phyloP scores from a whole-genome alignment of 1,284 basidiomycete species.

The Irpex lacteus region DNA sequence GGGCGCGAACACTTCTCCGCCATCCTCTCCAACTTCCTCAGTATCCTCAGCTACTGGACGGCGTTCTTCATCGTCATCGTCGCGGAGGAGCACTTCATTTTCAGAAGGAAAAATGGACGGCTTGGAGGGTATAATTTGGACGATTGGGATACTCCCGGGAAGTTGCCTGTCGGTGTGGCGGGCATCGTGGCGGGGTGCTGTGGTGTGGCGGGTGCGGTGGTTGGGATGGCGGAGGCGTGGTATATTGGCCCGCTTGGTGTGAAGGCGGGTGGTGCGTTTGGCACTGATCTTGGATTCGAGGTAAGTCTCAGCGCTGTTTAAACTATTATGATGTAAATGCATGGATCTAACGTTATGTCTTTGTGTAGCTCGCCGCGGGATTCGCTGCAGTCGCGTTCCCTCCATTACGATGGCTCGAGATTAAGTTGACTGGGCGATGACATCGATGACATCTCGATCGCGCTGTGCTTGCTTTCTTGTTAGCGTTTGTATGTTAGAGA shows the following conservation, averaged over 20 bases:
- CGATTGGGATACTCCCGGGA: constrained; percentile 49
- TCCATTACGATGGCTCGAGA: constrained; percentile 44
- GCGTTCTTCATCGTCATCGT: constrained; percentile 60
- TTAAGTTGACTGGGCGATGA: constrained; percentile 38
- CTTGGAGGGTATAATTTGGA: constrained; percentile 53
- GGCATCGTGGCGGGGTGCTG: constrained; percentile 47
- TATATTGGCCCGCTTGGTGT: constrained; percentile 50
- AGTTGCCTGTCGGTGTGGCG: constrained; percentile 55
- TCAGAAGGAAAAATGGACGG: constrained; percentile 40
- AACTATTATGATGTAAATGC: neutral
- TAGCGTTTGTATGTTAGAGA: too few relatives aligned
- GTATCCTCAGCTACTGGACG: constrained; percentile 65
- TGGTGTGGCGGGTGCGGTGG: constrained; percentile 45
- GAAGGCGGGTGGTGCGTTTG: constrained; percentile 38
- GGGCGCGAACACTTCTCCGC: constrained; percentile 60
- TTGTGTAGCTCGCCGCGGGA: constrained; percentile 36
- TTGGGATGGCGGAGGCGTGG: constrained; percentile 51
- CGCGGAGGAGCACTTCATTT: constrained; percentile 56
- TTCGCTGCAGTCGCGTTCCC: constrained; percentile 41
- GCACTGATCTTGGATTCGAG: constrained; percentile 61
- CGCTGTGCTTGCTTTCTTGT: too few relatives aligned
- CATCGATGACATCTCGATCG: neutral
- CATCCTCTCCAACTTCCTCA: constrained; percentile 52
- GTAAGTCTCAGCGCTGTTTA: constrained; percentile 23
- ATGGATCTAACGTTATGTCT: neutral